phyloP scores from a whole-genome alignment of 257 asterid species.

The Paulownia fortunei region DNA sequence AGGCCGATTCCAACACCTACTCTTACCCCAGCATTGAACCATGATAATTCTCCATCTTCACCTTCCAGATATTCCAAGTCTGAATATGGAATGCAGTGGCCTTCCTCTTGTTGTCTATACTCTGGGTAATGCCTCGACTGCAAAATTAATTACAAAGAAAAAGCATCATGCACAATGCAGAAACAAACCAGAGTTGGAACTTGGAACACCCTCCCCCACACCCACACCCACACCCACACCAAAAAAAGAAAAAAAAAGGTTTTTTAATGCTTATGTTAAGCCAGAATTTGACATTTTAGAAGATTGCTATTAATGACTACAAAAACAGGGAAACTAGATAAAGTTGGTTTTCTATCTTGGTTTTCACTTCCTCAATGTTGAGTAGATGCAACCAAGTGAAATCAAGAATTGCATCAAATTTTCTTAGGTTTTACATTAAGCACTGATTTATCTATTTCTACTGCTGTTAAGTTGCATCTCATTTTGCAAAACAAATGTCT shows the following conservation, averaged over 20 bases:
- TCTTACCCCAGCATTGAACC: constrained; percentile 83
- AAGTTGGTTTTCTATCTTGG: neutral
- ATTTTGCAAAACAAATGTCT: neutral
- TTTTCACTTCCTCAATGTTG: neutral
- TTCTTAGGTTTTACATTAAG: neutral
- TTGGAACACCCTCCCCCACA: no score
- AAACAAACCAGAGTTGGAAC: neutral
- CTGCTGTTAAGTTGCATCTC: neutral
- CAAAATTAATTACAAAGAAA: constrained; percentile 7
- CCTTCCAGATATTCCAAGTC: constrained; percentile 53
- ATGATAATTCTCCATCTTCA: constrained; percentile 69
- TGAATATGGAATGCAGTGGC: constrained; percentile 32
- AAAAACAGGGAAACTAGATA: neutral
- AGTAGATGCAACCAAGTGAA: neutral
- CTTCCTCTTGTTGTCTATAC: constrained; percentile 45
- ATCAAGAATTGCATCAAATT: neutral
- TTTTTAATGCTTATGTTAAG: no score
- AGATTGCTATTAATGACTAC: neutral
- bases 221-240: no score
- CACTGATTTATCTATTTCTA: neutral
- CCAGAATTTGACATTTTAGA: neutral
- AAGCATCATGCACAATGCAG: neutral
- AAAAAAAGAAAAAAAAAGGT: no score
- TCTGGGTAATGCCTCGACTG: constrained; percentile 45
- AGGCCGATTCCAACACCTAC: constrained; percentile 83